A percentile compares a stretch with the other conserved stretches of the same genome.
Conservation (phyloP, 2,329 filamentous ascomycete species). For the Xylariaceae sp. region DNA sequence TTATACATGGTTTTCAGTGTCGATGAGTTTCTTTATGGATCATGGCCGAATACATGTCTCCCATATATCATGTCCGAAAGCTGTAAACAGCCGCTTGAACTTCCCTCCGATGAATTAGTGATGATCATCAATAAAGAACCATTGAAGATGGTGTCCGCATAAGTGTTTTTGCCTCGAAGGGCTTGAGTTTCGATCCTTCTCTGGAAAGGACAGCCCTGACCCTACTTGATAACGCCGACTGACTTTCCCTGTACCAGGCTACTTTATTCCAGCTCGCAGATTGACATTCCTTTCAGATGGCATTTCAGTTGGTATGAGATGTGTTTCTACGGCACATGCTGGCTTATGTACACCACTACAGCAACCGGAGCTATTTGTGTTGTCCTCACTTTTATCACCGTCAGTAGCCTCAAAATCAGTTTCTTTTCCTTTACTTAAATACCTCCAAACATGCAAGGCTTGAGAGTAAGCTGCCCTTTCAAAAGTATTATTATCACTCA, state of each 20-base stretch:
- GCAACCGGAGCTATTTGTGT: slow-evolving; percentile 6
- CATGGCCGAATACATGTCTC: slow-evolving; percentile 10
- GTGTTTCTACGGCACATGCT: slow-evolving; percentile 2
- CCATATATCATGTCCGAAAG: slow-evolving; percentile 8
- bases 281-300: background rate
- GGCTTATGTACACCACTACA: slow-evolving; percentile 10
- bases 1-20: slow-evolving; percentile 7
- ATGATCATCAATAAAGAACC: background rate
- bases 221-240: too few relatives aligned
- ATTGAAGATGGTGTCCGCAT: slow-evolving; percentile 5
- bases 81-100: background rate
- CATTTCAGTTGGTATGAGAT: slow-evolving; percentile 8
- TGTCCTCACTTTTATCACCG: slow-evolving; percentile 2
- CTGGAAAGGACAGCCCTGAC: too few relatives aligned
- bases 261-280: too few relatives aligned
- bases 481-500: too few relatives aligned
- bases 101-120: background rate
- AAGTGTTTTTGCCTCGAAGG: slow-evolving; percentile 8
- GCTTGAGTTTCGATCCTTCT: slow-evolving; percentile 6
- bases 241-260: too few relatives aligned
- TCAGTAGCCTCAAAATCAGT: too few relatives aligned
- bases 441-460: background rate
- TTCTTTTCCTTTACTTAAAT: background rate
- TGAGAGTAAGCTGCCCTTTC: slow-evolving; percentile 1
- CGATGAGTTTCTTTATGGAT: slow-evolving; percentile 6